phyloP scores from a whole-genome alignment of 257 asterid genomes.

The Ilex aquifolium region DNA sequence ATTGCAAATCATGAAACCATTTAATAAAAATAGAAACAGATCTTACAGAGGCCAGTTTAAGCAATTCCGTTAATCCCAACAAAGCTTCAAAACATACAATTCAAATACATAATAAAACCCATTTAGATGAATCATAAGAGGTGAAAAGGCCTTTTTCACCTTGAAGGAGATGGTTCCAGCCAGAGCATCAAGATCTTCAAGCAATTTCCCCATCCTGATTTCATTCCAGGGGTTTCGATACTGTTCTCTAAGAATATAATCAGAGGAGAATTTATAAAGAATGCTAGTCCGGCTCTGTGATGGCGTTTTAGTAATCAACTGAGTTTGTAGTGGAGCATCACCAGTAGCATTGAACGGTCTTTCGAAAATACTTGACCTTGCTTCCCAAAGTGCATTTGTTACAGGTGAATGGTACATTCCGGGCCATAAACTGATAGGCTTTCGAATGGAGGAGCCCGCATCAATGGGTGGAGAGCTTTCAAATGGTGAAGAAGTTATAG shows the following conservation, averaged over 20 bases:
- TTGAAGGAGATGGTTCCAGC: slow-evolving; percentile 92
- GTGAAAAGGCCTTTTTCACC: slow-evolving; percentile 26
- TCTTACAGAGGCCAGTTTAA: background rate
- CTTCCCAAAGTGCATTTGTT: slow-evolving; percentile 85
- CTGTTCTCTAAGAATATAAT: slow-evolving; percentile 78
- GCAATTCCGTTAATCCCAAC: background rate
- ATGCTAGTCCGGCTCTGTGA: slow-evolving; percentile 63
- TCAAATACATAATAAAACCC: no score
- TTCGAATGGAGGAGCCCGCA: slow-evolving; percentile 29
- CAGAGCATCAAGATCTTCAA: slow-evolving; percentile 97
- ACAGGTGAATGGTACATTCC: slow-evolving; percentile 99
- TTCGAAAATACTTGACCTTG: slow-evolving; percentile 74
- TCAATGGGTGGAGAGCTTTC: slow-evolving; percentile 21
- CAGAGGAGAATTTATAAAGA: slow-evolving; percentile 63
- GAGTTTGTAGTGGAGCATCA: slow-evolving; percentile 92
- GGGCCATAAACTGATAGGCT: slow-evolving; percentile 89
- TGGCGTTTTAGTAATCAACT: slow-evolving; percentile 57
- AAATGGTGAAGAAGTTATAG: slow-evolving; percentile 43
- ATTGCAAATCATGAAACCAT: no score
- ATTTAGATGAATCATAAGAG: no score
- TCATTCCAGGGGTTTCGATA: slow-evolving; percentile 96
- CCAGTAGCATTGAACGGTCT: slow-evolving; percentile 91
- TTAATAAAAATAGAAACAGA: background rate
- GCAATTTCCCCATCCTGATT: slow-evolving; percentile 93
- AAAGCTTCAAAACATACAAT: background rate